A percentile compares a stretch with the other conserved stretches of the same genome.
These are phyloP conservation scores for Cladosporium velox DNA, from an alignment of 2,329 filamentous ascomycete species.

Conservation along the genomic window DNA sequence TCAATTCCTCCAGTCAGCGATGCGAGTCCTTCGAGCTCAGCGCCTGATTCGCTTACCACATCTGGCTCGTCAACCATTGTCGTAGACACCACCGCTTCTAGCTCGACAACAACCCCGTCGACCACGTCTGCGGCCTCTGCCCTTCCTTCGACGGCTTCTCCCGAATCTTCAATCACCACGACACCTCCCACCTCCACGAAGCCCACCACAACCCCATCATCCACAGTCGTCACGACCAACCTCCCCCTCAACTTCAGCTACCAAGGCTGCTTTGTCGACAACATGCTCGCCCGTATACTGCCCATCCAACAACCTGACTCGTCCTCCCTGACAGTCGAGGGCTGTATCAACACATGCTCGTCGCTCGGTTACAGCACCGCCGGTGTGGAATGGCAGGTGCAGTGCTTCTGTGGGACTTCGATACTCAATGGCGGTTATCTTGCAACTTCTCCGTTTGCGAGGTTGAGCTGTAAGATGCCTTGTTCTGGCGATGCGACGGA, in stretches of 20 bases:
- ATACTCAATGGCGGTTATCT: neutral
- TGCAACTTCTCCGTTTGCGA: neutral
- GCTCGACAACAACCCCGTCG: neutral
- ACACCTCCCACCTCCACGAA: neutral
- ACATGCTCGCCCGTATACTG: slow-evolving; percentile 26
- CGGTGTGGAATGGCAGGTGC: slow-evolving; percentile 23
- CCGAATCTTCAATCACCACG: neutral
- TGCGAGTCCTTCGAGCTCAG: neutral
- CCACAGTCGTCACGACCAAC: neutral
- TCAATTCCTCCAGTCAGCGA: neutral
- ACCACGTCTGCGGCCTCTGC: neutral
- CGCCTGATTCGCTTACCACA: neutral
- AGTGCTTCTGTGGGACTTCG: neutral
- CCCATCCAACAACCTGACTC: slow-evolving; percentile 23
- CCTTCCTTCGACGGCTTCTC: neutral
- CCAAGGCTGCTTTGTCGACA: slow-evolving; percentile 33
- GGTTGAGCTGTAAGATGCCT: neutral
- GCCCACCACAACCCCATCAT: neutral
- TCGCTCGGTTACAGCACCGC: slow-evolving; percentile 36
- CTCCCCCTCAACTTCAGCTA: slow-evolving; percentile 26
- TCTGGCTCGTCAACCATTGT: neutral
- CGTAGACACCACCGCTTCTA: neutral
- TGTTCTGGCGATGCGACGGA: neutral
- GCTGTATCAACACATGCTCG: slow-evolving; percentile 33
- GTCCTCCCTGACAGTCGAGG: slow-evolving; percentile 26